These are phyloP conservation scores for Bruguiera sexangula DNA, from an alignment of 345 rosid species.

Conservation along the genomic window DNA sequence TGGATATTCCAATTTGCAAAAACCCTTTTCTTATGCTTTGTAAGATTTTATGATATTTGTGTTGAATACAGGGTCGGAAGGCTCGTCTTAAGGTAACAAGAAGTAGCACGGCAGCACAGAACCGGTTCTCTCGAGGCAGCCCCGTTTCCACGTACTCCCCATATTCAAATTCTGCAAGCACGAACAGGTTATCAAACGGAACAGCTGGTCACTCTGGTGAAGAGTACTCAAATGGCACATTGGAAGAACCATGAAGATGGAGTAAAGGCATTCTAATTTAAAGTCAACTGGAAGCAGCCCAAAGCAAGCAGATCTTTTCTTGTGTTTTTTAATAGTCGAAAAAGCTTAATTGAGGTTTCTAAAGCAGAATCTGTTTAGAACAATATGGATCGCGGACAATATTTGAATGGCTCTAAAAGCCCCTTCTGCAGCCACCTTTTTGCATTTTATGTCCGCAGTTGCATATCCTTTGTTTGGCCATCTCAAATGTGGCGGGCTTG, in stretches of 20 bases:
- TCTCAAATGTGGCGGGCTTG: no score
- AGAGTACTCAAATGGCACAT: conserved; percentile 52
- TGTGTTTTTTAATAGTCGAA: neutral
- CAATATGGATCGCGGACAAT: neutral
- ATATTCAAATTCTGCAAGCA: conserved; percentile 46
- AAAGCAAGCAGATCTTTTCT: neutral
- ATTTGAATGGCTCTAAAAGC: no score
- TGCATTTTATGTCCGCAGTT: no score
- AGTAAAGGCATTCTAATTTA: conserved; percentile 1
- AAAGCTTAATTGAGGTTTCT: neutral
- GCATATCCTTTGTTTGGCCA: no score
- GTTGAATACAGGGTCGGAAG: conserved; percentile 70
- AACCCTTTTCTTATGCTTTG: neutral
- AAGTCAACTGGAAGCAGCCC: neutral
- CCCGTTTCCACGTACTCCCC: conserved; percentile 50
- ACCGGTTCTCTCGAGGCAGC: conserved; percentile 58
- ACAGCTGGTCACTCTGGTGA: conserved; percentile 51
- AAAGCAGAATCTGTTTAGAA: neutral
- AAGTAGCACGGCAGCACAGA: conserved; percentile 77
- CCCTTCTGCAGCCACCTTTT: no score
- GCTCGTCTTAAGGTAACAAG: conserved; percentile 71
- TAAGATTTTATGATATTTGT: neutral
- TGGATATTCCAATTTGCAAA: neutral
- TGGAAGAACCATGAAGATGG: conserved; percentile 40
- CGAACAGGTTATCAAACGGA: conserved; percentile 56